Percentiles rank a stretch among this genome's conserved stretches.
These are phyloP conservation scores for Lecanicillium sp. DNA, from an alignment of 2,329 filamentous ascomycete species.

Conservation along the genomic window DNA sequence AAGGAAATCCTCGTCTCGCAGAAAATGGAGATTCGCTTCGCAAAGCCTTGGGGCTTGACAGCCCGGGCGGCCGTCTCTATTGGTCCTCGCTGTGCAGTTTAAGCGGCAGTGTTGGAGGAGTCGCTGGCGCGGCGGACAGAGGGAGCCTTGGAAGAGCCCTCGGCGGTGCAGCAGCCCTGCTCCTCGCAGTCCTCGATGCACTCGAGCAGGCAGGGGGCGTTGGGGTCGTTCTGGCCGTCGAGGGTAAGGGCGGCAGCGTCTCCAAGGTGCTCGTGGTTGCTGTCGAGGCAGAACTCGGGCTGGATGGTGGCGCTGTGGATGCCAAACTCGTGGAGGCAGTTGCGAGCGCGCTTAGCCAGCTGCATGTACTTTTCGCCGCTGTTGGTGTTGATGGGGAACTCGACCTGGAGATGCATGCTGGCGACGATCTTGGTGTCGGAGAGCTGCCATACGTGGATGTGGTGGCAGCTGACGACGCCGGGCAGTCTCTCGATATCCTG, in stretches of 20 bases:
- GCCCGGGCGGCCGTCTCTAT: too few species aligned
- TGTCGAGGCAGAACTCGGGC: conserved; percentile 70
- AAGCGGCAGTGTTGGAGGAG: conserved; percentile 21
- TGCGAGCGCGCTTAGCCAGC: conserved; percentile 72
- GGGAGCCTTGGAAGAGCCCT: conserved; percentile 28
- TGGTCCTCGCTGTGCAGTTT: background rate
- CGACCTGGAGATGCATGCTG: conserved; percentile 86
- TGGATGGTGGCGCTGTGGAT: conserved; percentile 98
- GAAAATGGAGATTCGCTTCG: background rate
- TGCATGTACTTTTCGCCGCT: conserved; percentile 82
- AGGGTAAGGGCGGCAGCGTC: conserved; percentile 30
- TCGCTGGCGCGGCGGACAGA: conserved; percentile 32
- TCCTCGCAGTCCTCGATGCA: conserved; percentile 33
- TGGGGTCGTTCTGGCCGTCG: conserved; percentile 27
- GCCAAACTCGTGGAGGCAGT: conserved; percentile 88
- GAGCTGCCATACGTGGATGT: conserved; percentile 96
- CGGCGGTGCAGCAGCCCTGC: conserved; percentile 27
- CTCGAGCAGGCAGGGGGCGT: conserved; percentile 43
- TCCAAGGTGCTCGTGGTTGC: conserved; percentile 35
- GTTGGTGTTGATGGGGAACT: conserved; percentile 80
- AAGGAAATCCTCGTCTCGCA: background rate
- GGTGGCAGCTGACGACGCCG: conserved; percentile 85
- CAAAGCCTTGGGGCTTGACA: background rate
- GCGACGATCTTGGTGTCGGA: conserved; percentile 92
- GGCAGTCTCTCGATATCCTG: conserved; percentile 82